Base-by-base conservation (phyloP, 208 protist species). In the Crithidia expoeki region DNA sequence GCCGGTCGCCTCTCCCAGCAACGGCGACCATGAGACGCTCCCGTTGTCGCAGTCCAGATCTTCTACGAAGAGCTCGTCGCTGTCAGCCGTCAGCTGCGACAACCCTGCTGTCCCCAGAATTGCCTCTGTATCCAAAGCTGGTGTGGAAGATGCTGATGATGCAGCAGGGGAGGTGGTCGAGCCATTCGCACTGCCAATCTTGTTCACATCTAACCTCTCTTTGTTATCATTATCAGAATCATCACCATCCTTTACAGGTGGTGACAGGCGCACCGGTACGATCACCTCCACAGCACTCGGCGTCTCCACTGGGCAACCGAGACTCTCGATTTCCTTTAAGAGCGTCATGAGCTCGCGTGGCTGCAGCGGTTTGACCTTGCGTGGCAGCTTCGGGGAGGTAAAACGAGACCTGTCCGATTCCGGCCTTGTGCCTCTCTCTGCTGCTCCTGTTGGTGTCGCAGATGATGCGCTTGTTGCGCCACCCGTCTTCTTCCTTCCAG, bases 271-370 rank as follows among this genome's bases (percentile, higher is more conserved):
- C 21, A 19, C 19, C 42, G 52, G 68, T n/a, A 47, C 28, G 42
- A 85, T 60, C 67, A 76, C 79, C 63, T 88, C 83, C 19, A 84
- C 67, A 16, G 68, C 77, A 2, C 44, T 33, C 23, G 77, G 66
- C 6, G 73, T 50, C 21, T 64, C 63, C 28, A 78, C 72, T 7
- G 71, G 36, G 57, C 58, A 68, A 52, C 55, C 74, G 17, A 85
- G 74, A 12, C 69, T 85, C 38, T 89, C 80, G 2, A 86, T 81
- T 47, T 89, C 84, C 51, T 69, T 70, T 50, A 86, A 38, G 25
- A 89, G 67, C 28, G 72, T 51, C 36, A 65, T n/a, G 51, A 67
- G 68, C 62, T 77, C 72, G 19, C 46, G 34, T 2, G 55, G 50
- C 27, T 49, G 72, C 19, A 77, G 64, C 30, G 72, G 72, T 21